A percentile compares a stretch with the other conserved stretches of the same genome.
Conservation (phyloP, 306 rosid genomes). For the Astragalus glycyphyllos region DNA sequence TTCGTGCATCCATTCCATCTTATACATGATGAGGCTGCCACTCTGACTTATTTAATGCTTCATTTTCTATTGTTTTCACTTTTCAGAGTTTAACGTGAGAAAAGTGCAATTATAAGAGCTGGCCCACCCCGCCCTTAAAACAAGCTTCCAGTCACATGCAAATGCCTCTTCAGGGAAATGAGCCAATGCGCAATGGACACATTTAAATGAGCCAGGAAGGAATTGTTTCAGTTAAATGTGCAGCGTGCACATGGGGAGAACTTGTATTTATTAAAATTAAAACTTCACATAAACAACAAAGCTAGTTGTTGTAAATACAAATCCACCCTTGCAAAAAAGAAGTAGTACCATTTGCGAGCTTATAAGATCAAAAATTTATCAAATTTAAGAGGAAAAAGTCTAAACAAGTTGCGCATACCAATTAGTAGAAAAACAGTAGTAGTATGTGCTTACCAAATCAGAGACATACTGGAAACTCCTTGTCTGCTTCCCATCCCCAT, state of each 20-base stretch:
- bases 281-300: not conserved
- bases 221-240: constrained; percentile 29
- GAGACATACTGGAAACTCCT: constrained; percentile 99
- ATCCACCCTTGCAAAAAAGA: constrained; percentile 10
- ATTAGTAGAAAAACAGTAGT: not conserved
- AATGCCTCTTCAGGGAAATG: constrained; percentile 38
- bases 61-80: constrained; percentile 30
- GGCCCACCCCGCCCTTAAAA: constrained; percentile 38
- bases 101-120: constrained; percentile 26
- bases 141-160: constrained; percentile 44
- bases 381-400: constrained; percentile 21
- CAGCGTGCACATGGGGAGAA: constrained; percentile 52
- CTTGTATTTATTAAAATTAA: not conserved
- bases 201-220: constrained; percentile 7
- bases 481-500: constrained; percentile 99
- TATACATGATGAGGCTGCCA: constrained; percentile 6
- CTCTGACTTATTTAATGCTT: constrained; percentile 28
- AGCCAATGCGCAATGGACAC: constrained; percentile 15
- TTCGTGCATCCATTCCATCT: constrained; percentile 30
- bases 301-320: constrained; percentile 18
- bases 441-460: constrained; percentile 73
- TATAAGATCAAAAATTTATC: not conserved
- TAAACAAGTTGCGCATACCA: not conserved
- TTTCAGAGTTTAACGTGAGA: constrained; percentile 29
- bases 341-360: not conserved